Evolutionary conservation across 495 filamentous ascomycete species (phyloP).

Genomic region (Xylaria acuta): DNA sequence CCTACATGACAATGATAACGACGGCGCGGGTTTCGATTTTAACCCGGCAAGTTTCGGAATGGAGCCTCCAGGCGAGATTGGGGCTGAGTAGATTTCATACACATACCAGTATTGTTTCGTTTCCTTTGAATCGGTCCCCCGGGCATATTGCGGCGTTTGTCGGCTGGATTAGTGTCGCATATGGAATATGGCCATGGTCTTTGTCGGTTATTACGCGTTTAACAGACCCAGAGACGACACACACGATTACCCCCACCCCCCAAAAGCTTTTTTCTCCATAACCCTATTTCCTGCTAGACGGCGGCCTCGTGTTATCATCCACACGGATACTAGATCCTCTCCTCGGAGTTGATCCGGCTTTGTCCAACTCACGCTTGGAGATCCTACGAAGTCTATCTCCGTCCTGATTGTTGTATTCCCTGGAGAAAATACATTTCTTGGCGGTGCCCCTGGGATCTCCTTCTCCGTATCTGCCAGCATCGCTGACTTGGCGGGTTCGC

Average conservation of each 20-base stretch:
- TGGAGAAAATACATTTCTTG: slow-evolving; percentile 8
- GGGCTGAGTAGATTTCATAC: slow-evolving; percentile 51
- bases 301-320: slow-evolving; percentile 27
- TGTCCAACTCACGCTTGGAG: slow-evolving; percentile 16
- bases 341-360: background rate
- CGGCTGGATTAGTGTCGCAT: slow-evolving; percentile 42
- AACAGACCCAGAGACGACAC: slow-evolving; percentile 39
- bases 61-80: slow-evolving; percentile 54
- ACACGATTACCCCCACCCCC: slow-evolving; percentile 32
- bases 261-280: slow-evolving; percentile 32
- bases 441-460: background rate
- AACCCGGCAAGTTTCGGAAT: slow-evolving; percentile 47
- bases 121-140: slow-evolving; percentile 27
- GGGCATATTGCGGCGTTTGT: slow-evolving; percentile 43
- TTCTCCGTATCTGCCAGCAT: background rate
- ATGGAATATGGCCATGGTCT: slow-evolving; percentile 41
- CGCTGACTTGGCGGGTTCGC: background rate
- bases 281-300: slow-evolving; percentile 33
- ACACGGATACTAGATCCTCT: background rate
- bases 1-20: slow-evolving; percentile 62
- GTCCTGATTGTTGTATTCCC: slow-evolving; percentile 15
- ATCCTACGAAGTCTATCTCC: background rate
- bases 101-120: slow-evolving; percentile 22
- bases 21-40: slow-evolving; percentile 53
- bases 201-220: slow-evolving; percentile 33